phyloP scores from a whole-genome alignment of 139 green algal genomes.

The Chlamydomonas asymmetrica region DNA sequence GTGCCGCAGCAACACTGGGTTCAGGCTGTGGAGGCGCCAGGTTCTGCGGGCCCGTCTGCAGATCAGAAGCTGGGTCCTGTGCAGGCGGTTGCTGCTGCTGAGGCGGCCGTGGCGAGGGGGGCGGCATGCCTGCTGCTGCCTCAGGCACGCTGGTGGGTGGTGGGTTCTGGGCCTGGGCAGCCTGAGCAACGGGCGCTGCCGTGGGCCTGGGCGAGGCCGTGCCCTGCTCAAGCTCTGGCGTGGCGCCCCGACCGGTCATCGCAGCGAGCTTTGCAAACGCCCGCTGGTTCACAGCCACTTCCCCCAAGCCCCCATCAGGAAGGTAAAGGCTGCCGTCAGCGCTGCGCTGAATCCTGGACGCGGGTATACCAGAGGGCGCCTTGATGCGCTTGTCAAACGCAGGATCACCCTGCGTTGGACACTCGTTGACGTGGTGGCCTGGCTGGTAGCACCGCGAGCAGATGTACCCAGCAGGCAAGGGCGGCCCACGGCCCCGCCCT shows the following conservation, averaged over 20 bases:
- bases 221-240: not conserved
- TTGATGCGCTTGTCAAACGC: slow-evolving; percentile 22
- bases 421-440: slow-evolving; percentile 66
- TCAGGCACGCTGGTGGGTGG: not conserved
- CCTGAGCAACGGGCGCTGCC: not conserved
- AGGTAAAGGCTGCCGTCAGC: slow-evolving; percentile 38
- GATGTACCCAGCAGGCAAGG: slow-evolving; percentile 10
- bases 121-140: not conserved
- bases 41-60: not conserved
- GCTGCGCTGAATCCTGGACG: slow-evolving; percentile 32
- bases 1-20: not conserved
- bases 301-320: slow-evolving; percentile 33
- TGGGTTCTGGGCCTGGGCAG: not conserved
- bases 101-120: not conserved
- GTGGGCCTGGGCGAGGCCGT: not conserved
- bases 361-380: slow-evolving; percentile 31
- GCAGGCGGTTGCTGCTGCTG: not conserved
- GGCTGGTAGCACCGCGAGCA: slow-evolving; percentile 53
- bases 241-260: slow-evolving; percentile 15
- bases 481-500: slow-evolving; percentile 32
- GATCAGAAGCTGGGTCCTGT: not conserved
- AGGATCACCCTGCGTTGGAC: slow-evolving; percentile 70
- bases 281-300: slow-evolving; percentile 29
- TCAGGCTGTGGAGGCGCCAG: not conserved
- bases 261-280: slow-evolving; percentile 32